A percentile compares a stretch with the other conserved stretches of the same genome.
These are phyloP conservation scores for Chlorella vulgaris DNA, from an alignment of 139 green algal species.

Conservation along the genomic window DNA sequence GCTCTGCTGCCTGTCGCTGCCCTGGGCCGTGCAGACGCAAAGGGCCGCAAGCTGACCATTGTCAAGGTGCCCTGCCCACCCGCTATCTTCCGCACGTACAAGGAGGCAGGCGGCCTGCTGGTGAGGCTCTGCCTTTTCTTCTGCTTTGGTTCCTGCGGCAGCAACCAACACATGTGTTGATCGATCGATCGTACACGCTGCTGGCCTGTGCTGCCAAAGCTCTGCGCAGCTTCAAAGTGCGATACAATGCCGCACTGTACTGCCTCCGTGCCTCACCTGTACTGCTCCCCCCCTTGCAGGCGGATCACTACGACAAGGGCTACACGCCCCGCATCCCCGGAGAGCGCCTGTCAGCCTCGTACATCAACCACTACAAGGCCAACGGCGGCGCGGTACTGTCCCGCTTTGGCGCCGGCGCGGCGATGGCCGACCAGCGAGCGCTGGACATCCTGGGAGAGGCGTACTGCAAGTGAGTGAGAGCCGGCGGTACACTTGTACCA, in stretches of 20 bases:
- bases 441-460: slow-evolving; percentile 58
- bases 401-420: slow-evolving; percentile 32
- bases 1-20: too few species aligned
- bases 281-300: slow-evolving; percentile 40
- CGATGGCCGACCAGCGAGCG: slow-evolving; percentile 54
- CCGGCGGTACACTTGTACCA: background rate
- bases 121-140: background rate
- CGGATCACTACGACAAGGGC: slow-evolving; percentile 67
- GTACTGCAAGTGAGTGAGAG: slow-evolving; percentile 44
- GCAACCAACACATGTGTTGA: background rate
- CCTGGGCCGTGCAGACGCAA: slow-evolving; percentile 52
- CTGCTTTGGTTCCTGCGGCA: background rate
- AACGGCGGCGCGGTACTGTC: slow-evolving; percentile 68
- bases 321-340: slow-evolving; percentile 59
- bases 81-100: slow-evolving; percentile 35
- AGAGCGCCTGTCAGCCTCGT: slow-evolving; percentile 65
- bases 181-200: too few species aligned
- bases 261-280: background rate
- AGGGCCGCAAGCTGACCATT: slow-evolving; percentile 63
- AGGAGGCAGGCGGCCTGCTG: slow-evolving; percentile 31
- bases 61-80: slow-evolving; percentile 67
- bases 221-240: background rate
- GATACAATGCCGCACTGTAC: background rate
- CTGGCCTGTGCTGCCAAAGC: too few species aligned
- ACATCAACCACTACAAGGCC: slow-evolving; percentile 85